Conservation (phyloP, 257 asterid species). For the Voacanga thouarsii region DNA sequence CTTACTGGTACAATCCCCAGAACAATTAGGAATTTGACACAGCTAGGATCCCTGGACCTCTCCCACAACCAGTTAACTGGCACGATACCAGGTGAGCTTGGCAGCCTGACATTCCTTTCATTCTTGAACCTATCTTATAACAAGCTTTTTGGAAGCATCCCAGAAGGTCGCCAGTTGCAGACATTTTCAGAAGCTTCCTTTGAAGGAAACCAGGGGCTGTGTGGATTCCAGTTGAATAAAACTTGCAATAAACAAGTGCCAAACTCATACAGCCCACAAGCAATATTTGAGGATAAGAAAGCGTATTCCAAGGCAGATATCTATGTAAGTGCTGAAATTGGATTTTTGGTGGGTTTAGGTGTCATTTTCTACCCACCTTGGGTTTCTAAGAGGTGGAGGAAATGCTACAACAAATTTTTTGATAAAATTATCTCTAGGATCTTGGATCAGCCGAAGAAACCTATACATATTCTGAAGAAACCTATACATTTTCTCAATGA, state of each 20-base stretch:
- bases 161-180: constrained; percentile 27
- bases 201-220: constrained; percentile 28
- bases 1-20: constrained; percentile 46
- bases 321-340: neutral
- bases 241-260: no score
- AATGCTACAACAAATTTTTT: neutral
- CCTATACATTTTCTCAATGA: neutral
- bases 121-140: constrained; percentile 48
- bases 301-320: neutral
- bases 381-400: neutral
- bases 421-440: neutral
- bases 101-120: constrained; percentile 42
- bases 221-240: constrained; percentile 18
- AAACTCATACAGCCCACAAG: no score
- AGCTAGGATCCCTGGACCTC: constrained; percentile 32
- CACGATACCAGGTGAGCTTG: constrained; percentile 29
- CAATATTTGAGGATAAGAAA: neutral
- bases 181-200: constrained; percentile 41
- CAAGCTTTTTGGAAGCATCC: constrained; percentile 41
- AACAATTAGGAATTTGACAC: constrained; percentile 37
- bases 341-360: neutral
- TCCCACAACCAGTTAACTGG: constrained; percentile 34
- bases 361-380: neutral
- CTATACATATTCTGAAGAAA: no score
- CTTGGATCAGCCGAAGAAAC: neutral